Evolutionary conservation across 108 stramenopile genomes (phyloP).

Genomic region (Fragilariopsis cylindrus): DNA sequence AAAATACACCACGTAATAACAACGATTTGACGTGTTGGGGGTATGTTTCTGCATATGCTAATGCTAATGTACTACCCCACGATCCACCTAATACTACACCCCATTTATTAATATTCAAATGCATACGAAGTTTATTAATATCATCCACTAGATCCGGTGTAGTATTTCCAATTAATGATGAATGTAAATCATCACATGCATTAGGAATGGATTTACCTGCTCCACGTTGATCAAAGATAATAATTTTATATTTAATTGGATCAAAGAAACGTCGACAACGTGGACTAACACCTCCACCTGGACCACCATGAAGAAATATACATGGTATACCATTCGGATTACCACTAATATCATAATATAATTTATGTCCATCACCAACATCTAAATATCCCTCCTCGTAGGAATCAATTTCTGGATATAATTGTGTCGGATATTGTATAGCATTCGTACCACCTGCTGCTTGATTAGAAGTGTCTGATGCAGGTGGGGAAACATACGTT

Average conservation of each 20-base stretch:
- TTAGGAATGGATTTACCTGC: slow-evolving; percentile 60
- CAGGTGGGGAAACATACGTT: slow-evolving; percentile 2
- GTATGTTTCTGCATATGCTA: slow-evolving; percentile 81
- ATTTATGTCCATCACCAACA: slow-evolving; percentile 28
- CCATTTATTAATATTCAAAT: slow-evolving; percentile 60
- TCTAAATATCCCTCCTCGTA: slow-evolving; percentile 2
- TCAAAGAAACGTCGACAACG: slow-evolving; percentile 77
- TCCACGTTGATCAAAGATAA: slow-evolving; percentile 87
- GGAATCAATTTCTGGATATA: slow-evolving; percentile 11
- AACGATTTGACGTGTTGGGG: slow-evolving; percentile 53
- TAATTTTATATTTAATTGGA: slow-evolving; percentile 66
- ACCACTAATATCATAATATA: slow-evolving; percentile 39
- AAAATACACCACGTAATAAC: slow-evolving; percentile 81
- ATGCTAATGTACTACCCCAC: slow-evolving; percentile 87
- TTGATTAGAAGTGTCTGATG: slow-evolving; percentile 1
- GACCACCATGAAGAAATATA: slow-evolving; percentile 84
- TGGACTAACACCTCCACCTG: slow-evolving; percentile 74
- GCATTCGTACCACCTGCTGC: not conserved
- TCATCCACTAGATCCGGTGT: slow-evolving; percentile 64
- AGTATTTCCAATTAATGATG: slow-evolving; percentile 36
- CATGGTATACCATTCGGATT: not conserved
- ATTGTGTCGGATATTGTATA: not conserved
- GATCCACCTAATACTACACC: slow-evolving; percentile 83
- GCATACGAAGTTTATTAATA: slow-evolving; percentile 62
- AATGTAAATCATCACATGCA: slow-evolving; percentile 34